Base-by-base conservation (phyloP, 225 moss, liverwort and hornwort species). In the Marchantia paleacea region DNA sequence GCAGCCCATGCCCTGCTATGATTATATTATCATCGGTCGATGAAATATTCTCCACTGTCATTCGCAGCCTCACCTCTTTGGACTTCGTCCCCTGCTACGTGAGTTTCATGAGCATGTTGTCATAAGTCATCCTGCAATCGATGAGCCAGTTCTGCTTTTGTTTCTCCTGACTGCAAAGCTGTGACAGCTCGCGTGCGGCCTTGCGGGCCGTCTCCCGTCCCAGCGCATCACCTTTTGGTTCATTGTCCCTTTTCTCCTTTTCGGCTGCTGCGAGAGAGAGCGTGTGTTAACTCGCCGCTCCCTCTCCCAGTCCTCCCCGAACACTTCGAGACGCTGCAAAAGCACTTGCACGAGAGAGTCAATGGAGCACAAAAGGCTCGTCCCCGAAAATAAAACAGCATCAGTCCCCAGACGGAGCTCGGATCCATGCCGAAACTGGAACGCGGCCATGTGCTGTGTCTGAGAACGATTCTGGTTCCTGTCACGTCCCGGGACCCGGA, bases 211-310 rank as follows among this genome's bases (percentile, higher is more conserved):
- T n/a, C 51, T 11, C 51, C n/a, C 11, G 25, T 11, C 28, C 55
- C 54, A 28, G 10, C 28, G 57, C 57, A n/a, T 11, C 18, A 30
- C 57, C 53, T 75, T 76, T 20, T 39, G 28, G 55, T 8, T 0
- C 26, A 57, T 39, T 29, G 55, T 75, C 57, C 55, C 75, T n/a
- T 58, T 60, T 76, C 26, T 22, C 60, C 47, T 60, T 76, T 76
- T 30, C 47, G 75, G 75, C 54, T 58, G 30, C 8, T 39, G 58
- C 16, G 75, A 13, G 39, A 54, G 58, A 28, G 39, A 54, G 58
- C 30, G 22, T n/a, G 31, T 7, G 2, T 29, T 30, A 28, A 58
- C 30, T 18, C 47, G 31, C 75, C 9, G 39, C 39, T 20, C 64
- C n/a, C 54, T 76, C 24, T 74, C 50, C 16, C 24, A 24, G 26